Percentiles rank a stretch among this genome's conserved stretches.
These are phyloP conservation scores for Heterobasidion parviporum DNA, from an alignment of 1,284 basidiomycete species.

Conservation along the genomic window DNA sequence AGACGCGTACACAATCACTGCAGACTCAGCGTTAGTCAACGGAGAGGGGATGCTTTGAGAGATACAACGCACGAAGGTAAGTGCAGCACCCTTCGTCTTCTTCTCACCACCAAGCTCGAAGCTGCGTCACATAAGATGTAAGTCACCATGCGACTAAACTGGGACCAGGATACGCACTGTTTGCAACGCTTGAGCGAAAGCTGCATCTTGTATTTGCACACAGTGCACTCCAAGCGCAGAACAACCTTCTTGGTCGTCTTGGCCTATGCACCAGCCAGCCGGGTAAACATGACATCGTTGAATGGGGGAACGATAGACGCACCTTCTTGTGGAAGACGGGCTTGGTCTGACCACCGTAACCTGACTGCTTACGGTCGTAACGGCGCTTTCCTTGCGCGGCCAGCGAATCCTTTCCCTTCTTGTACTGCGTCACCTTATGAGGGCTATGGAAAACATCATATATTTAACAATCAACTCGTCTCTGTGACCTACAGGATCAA, in stretches of 20 bases:
- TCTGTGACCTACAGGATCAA: background rate
- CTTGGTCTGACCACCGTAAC: slow-evolving; percentile 99
- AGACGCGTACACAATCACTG: slow-evolving; percentile 15
- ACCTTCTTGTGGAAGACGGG: slow-evolving; percentile 99
- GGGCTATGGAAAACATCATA: slow-evolving; percentile 40
- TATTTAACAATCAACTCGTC: background rate
- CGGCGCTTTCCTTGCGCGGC: slow-evolving; percentile 99
- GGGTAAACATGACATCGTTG: background rate
- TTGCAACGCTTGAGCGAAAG: slow-evolving; percentile 98
- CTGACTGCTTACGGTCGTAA: slow-evolving; percentile 98
- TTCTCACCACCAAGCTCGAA: slow-evolving; percentile 99
- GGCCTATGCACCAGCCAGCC: slow-evolving; percentile 38
- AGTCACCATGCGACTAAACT: background rate
- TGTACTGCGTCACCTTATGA: slow-evolving; percentile 97
- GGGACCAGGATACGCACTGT: slow-evolving; percentile 56
- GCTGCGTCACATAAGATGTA: slow-evolving; percentile 34
- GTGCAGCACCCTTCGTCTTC: slow-evolving; percentile 97
- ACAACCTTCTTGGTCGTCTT: slow-evolving; percentile 99
- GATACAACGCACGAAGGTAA: slow-evolving; percentile 70
- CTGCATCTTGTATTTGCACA: slow-evolving; percentile 99
- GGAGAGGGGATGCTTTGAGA: slow-evolving; percentile 8
- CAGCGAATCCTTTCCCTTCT: slow-evolving; percentile 96
- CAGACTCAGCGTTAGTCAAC: slow-evolving; percentile 5
- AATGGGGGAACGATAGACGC: slow-evolving; percentile 15
- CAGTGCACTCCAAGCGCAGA: slow-evolving; percentile 93